A percentile compares a stretch with the other conserved stretches of the same genome.
phyloP scores from a whole-genome alignment of 192 early-diverging fungal species.

The Gryganskiella cystojenkinii region DNA sequence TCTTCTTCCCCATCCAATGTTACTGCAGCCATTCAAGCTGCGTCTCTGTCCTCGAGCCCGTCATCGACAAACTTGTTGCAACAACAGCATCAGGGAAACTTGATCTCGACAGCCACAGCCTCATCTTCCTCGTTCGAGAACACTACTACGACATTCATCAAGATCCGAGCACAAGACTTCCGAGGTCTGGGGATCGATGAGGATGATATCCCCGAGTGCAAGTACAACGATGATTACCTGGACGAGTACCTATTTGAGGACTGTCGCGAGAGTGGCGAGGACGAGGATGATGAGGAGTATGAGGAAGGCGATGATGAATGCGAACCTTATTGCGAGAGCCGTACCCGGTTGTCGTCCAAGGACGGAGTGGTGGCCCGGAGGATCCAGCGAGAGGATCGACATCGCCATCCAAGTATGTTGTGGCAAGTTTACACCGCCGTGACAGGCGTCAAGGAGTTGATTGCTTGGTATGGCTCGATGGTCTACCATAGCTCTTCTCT shows the following conservation, averaged over 20 bases:
- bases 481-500: conserved; percentile 52
- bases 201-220: conserved; percentile 3
- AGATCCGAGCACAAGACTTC: conserved; percentile 14
- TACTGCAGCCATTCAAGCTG: too few species aligned
- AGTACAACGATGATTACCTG: conserved; percentile 16
- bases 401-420: conserved; percentile 5
- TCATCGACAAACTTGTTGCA: background rate
- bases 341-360: conserved; percentile 24
- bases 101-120: conserved; percentile 23
- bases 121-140: conserved; percentile 11
- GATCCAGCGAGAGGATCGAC: background rate
- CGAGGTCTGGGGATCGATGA: conserved; percentile 9
- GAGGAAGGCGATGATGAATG: background rate
- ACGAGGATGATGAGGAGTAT: background rate
- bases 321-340: background rate
- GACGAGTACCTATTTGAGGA: conserved; percentile 28
- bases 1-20: background rate
- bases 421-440: conserved; percentile 54
- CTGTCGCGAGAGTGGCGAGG: conserved; percentile 7
- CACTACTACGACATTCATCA: conserved; percentile 42
- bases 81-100: conserved; percentile 5
- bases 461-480: conserved; percentile 51
- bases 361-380: conserved; percentile 16
- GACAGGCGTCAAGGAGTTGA: conserved; percentile 40
- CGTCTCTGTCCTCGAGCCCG: background rate